Base-by-base conservation (phyloP, 164 flowering plant genomes). In the Liquidambar formosana region DNA sequence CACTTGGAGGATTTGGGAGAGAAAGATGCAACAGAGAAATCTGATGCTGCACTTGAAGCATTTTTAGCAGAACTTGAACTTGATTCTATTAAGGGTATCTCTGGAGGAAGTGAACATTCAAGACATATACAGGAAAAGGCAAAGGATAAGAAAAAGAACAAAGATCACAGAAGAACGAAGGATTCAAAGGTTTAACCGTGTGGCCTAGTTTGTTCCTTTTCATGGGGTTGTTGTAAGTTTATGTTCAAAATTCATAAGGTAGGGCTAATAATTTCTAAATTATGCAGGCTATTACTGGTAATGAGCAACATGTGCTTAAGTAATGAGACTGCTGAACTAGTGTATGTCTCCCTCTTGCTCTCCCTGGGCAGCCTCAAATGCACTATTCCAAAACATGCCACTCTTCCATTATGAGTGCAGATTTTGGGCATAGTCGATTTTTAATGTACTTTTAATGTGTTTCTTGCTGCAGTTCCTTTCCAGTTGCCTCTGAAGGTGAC, bases 1-100 rank as follows among this genome's bases (percentile, higher is more conserved):
- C 92, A 80, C 71, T 78, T 96, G 79, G 99, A 93, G 82, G 92
- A 89, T 73, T 75, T 96, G 69, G 97, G 91, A 15, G 97, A 92
- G 71, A 93, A 85, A 80, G 89, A 93, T 85, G 99, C 97, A 49
- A 90, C 86, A 26, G 90, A 92, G 73, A 96, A 90, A 78, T 93
- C 99, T 75, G 99, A 96, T 82, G 98, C 99, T 68, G 97, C 94
- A 53, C 89, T 97, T 73, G 96, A 92, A 78, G 97, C 98, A 58
- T 89, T 96, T 77, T 80, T 93, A 58, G 98, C 96, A 10, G 99
- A 96, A 77, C 94, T 96, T 78, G 98, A 86, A 28, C 95, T 72
- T 75, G 98, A 93, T 85, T 82, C 89, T 43, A 79, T 86, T 63
- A 96, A 87, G 75, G 77, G 71, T 71, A 56, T 27, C 51, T 76